A percentile compares a stretch with the other conserved stretches of the same genome.
Conservation (phyloP, 202 grass and related monocot species). For the Zizania palustris region DNA sequence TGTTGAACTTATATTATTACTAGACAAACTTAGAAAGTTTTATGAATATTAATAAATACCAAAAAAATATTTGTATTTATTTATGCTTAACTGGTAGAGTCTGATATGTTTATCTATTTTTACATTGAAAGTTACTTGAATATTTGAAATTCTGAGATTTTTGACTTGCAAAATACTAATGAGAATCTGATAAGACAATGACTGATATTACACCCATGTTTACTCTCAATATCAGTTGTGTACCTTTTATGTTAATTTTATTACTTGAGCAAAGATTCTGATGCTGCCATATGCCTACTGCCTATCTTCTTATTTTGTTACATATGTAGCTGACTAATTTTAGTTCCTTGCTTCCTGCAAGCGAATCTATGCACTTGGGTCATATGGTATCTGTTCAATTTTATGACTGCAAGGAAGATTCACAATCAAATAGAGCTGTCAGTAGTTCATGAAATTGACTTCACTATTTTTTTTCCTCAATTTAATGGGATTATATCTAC, state of each 20-base stretch:
- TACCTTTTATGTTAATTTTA: neutral
- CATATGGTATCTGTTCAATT: slow-evolving; percentile 15
- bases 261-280: neutral
- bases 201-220: neutral
- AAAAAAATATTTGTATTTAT: neutral
- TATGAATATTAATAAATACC: neutral
- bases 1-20: neutral
- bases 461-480: slow-evolving; percentile 10
- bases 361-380: slow-evolving; percentile 12
- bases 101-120: neutral
- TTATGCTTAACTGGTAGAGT: slow-evolving; percentile 19
- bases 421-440: slow-evolving; percentile 2
- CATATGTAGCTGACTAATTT: slow-evolving; percentile 2
- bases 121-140: slow-evolving; percentile 26
- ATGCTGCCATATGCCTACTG: neutral
- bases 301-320: neutral
- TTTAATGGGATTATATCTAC: slow-evolving; percentile 41
- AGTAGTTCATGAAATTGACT: slow-evolving; percentile 9
- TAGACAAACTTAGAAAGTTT: neutral
- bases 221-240: slow-evolving; percentile 10
- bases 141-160: slow-evolving; percentile 6
- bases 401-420: slow-evolving; percentile 17
- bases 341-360: slow-evolving; percentile 2
- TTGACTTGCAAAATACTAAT: neutral
- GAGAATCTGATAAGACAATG: slow-evolving; percentile 9